Percentiles rank a stretch among this genome's conserved stretches.
These are phyloP conservation scores for Leccinum incarnatum DNA, from an alignment of 768 basidiomycete genomes.

Conservation along the genomic window DNA sequence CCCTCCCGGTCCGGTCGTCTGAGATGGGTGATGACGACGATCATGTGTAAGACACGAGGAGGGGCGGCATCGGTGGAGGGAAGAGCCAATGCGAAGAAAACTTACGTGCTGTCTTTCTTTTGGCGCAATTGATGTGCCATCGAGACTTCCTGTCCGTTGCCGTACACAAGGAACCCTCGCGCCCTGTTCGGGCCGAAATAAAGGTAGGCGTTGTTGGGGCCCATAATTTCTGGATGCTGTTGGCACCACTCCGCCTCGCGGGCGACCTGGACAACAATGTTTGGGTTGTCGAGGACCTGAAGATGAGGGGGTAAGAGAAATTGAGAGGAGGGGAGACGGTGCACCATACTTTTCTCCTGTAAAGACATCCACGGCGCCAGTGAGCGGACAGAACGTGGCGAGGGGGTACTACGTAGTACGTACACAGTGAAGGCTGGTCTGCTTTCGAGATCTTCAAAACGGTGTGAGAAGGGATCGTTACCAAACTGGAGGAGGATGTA, in stretches of 20 bases:
- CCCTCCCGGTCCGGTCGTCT: neutral
- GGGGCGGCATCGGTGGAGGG: neutral
- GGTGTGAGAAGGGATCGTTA: constrained; percentile 57
- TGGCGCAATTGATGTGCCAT: constrained; percentile 60
- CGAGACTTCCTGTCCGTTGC: constrained; percentile 52
- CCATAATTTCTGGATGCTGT: constrained; percentile 69
- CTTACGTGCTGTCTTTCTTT: constrained; percentile 66
- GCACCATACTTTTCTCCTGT: constrained; percentile 24
- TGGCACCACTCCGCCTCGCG: constrained; percentile 67
- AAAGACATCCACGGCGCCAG: neutral
- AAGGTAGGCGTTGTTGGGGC: constrained; percentile 74
- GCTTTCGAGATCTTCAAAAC: constrained; percentile 62
- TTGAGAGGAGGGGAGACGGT: neutral
- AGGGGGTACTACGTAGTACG: constrained; percentile 25
- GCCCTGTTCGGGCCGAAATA: constrained; percentile 67
- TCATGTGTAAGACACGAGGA: too few species aligned
- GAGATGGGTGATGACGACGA: neutral
- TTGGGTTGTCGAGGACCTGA: constrained; percentile 57
- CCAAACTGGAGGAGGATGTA: constrained; percentile 63
- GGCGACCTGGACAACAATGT: constrained; percentile 59
- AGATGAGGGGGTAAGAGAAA: neutral
- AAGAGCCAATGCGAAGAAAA: constrained; percentile 10
- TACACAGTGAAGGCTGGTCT: constrained; percentile 68
- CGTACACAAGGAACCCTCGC: constrained; percentile 67
- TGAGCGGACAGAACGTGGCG: constrained; percentile 2